A percentile compares a stretch with the other conserved stretches of the same genome.
Conservation (phyloP, 2,329 filamentous ascomycete species). For the Microsporum ferrugineum region DNA sequence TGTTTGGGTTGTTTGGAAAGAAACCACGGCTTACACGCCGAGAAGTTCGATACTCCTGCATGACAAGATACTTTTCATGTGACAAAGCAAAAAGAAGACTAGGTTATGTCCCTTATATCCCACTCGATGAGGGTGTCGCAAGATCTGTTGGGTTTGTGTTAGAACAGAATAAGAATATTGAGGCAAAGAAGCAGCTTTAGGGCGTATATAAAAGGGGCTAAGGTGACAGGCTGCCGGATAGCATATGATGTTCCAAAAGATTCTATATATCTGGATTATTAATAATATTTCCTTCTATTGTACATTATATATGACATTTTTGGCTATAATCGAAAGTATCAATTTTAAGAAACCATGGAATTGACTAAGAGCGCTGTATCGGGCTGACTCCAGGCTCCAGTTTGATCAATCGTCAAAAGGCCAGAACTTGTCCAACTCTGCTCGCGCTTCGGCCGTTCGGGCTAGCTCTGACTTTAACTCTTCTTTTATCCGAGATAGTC, state of each 20-base stretch:
- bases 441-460: slow-evolving; percentile 2
- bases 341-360: background rate
- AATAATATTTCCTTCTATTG: background rate
- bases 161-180: slow-evolving; percentile 23
- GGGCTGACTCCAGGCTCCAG: background rate
- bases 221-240: background rate
- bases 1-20: slow-evolving; percentile 34
- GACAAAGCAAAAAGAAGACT: slow-evolving; percentile 37
- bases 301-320: background rate
- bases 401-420: slow-evolving; percentile 9
- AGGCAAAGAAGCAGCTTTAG: slow-evolving; percentile 33
- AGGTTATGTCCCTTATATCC: slow-evolving; percentile 36
- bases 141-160: slow-evolving; percentile 35
- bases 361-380: background rate
- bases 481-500: slow-evolving; percentile 6
- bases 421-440: slow-evolving; percentile 7
- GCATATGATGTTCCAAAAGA: background rate
- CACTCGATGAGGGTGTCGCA: slow-evolving; percentile 37
- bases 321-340: background rate
- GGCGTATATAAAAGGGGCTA: background rate
- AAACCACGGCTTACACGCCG: slow-evolving; percentile 36
- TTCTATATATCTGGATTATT: background rate
- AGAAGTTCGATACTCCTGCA: slow-evolving; percentile 37
- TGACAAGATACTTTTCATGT: slow-evolving; percentile 39
- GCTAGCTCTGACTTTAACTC: slow-evolving; percentile 7